These are phyloP conservation scores for Hericium rajendrae DNA, from an alignment of 768 basidiomycete genomes.

Conservation along the genomic window DNA sequence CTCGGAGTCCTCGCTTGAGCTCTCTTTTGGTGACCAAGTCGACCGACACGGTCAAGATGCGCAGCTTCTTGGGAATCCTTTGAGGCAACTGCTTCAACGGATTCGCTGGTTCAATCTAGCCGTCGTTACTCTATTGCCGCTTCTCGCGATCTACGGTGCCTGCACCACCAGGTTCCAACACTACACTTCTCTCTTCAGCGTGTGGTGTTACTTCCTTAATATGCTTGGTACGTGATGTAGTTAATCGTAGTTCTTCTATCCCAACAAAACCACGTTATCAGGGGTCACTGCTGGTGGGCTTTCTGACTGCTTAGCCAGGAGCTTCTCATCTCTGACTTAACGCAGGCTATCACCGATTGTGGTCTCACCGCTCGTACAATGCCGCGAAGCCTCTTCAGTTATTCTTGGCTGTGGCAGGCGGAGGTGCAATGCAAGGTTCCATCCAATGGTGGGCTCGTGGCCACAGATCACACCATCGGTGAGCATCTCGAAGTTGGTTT, in stretches of 20 bases:
- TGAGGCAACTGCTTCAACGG: neutral
- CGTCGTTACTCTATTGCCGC: neutral
- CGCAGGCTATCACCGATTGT: slow-evolving; percentile 44
- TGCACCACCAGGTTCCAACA: neutral
- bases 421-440: slow-evolving; percentile 44
- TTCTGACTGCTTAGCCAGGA: neutral
- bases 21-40: too few relatives aligned
- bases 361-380: slow-evolving; percentile 48
- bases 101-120: slow-evolving; percentile 4
- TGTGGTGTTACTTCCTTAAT: slow-evolving; percentile 1
- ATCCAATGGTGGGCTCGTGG: slow-evolving; percentile 48
- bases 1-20: too few relatives aligned
- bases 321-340: slow-evolving; percentile 11
- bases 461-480: slow-evolving; percentile 44
- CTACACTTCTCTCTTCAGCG: neutral
- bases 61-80: neutral
- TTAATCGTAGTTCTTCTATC: neutral
- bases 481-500: neutral
- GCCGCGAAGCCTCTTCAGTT: slow-evolving; percentile 38
- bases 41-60: too few relatives aligned
- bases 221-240: slow-evolving; percentile 1
- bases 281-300: slow-evolving; percentile 17
- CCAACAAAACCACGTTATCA: neutral
- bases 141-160: neutral
- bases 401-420: slow-evolving; percentile 34